Conservation (phyloP, 768 basidiomycete species). For the Termitomyces sp. region DNA sequence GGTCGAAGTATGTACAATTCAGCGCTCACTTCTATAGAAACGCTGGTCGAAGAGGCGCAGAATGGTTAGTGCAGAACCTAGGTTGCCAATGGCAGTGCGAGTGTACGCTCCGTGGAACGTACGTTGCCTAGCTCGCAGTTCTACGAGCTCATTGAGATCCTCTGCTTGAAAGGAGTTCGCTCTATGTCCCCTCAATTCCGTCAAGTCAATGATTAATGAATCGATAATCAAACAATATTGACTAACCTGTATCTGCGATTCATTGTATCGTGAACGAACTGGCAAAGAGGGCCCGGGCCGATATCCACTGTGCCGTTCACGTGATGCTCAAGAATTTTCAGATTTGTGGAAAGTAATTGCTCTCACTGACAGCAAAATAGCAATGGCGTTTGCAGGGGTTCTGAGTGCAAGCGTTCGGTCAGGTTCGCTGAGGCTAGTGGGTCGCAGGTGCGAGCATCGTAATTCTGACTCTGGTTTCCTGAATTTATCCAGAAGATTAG, state of each 20-base stretch:
- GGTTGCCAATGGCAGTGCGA: constrained; percentile 68
- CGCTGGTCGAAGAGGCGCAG: constrained; percentile 74
- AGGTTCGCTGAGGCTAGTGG: constrained; percentile 8
- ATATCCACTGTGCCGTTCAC: background rate
- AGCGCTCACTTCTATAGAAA: constrained; percentile 66
- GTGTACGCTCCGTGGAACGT: constrained; percentile 84
- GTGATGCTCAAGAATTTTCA: constrained; percentile 10
- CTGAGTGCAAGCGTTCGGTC: constrained; percentile 16
- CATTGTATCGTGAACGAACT: constrained; percentile 7
- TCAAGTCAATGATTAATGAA: background rate
- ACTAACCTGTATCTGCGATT: constrained; percentile 13
- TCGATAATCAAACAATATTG: background rate
- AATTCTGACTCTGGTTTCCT: background rate
- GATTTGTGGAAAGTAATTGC: background rate
- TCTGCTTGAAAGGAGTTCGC: constrained; percentile 47
- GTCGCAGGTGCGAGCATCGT: constrained; percentile 12
- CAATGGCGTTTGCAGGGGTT: constrained; percentile 18
- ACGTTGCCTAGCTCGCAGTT: constrained; percentile 75
- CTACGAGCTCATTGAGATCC: constrained; percentile 61
- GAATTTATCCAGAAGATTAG: constrained; percentile 3
- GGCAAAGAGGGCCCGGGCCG: background rate
- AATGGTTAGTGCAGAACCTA: constrained; percentile 72
- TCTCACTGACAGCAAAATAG: constrained; percentile 2
- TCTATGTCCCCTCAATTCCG: constrained; percentile 38
- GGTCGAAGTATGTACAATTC: background rate